Percentiles rank a stretch among this genome's conserved stretches.
phyloP scores from a whole-genome alignment of 129 eudicot genomes.

The Lactuca saligna region DNA sequence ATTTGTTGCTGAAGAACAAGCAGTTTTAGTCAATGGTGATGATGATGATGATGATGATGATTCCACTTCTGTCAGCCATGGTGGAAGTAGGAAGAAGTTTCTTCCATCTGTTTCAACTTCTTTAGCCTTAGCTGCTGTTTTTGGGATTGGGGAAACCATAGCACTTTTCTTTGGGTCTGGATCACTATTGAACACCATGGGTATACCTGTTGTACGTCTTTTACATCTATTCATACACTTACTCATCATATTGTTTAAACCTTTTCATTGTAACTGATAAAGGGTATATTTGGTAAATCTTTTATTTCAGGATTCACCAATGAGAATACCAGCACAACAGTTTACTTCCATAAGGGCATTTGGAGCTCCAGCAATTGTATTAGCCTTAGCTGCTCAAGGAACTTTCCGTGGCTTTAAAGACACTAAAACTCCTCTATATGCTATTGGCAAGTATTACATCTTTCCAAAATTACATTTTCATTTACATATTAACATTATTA shows the following conservation, averaged over 20 bases:
- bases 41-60: constrained; percentile 10
- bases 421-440: constrained; percentile 90
- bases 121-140: constrained; percentile 68
- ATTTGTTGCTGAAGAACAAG: constrained; percentile 97
- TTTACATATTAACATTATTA: not conserved
- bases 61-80: constrained; percentile 33
- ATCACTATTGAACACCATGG: constrained; percentile 77
- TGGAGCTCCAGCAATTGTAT: constrained; percentile 93
- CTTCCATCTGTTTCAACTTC: constrained; percentile 93
- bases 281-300: not conserved
- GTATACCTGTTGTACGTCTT: constrained; percentile 95
- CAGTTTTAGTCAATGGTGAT: constrained; percentile 38
- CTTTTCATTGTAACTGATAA: constrained; percentile 11
- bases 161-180: constrained; percentile 84
- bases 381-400: constrained; percentile 98
- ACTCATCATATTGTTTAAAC: not conserved
- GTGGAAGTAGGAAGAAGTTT: constrained; percentile 49
- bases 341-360: constrained; percentile 83
- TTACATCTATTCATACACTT: constrained; percentile 25
- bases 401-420: constrained; percentile 94
- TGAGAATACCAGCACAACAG: constrained; percentile 82
- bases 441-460: constrained; percentile 70
- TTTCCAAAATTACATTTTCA: not conserved
- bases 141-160: constrained; percentile 78
- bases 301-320: constrained; percentile 74